phyloP scores from a whole-genome alignment of 495 filamentous ascomycete genomes.

The Tuber melanosporum region DNA sequence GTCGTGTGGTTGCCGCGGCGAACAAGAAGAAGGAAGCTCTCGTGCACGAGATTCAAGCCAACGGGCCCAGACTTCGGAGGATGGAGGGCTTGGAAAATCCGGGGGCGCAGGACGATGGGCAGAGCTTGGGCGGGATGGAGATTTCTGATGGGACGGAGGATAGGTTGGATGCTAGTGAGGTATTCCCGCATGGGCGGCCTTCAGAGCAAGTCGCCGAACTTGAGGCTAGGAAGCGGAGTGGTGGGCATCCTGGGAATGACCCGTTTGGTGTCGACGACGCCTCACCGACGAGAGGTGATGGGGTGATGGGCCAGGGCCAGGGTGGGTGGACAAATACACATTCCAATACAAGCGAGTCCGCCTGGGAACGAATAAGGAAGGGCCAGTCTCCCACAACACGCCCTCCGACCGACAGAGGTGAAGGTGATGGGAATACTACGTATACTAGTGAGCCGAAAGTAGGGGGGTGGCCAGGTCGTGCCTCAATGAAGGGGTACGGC shows the following conservation, averaged over 20 bases:
- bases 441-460: background rate
- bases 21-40: background rate
- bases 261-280: conserved; percentile 4
- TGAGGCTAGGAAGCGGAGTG: background rate
- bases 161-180: background rate
- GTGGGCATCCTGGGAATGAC: background rate
- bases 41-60: conserved; percentile 1
- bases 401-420: background rate
- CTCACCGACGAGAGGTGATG: background rate
- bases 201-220: conserved; percentile 13
- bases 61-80: background rate
- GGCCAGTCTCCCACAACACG: conserved; percentile 12
- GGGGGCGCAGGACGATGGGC: conserved; percentile 11
- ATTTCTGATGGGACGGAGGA: conserved; percentile 13
- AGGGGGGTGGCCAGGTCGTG: conserved; percentile 41
- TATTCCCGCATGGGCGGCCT: conserved; percentile 26
- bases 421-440: too few relatives aligned
- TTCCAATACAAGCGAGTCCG: conserved; percentile 17
- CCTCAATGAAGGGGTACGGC: conserved; percentile 9
- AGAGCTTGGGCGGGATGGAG: conserved; percentile 30
- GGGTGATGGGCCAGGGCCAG: background rate
- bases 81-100: background rate
- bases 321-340: conserved; percentile 17
- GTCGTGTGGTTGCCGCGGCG: conserved; percentile 1
- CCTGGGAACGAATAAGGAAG: conserved; percentile 31